Base-by-base conservation (phyloP, 1,284 basidiomycete genomes). In the Neolentinus lepideus region DNA sequence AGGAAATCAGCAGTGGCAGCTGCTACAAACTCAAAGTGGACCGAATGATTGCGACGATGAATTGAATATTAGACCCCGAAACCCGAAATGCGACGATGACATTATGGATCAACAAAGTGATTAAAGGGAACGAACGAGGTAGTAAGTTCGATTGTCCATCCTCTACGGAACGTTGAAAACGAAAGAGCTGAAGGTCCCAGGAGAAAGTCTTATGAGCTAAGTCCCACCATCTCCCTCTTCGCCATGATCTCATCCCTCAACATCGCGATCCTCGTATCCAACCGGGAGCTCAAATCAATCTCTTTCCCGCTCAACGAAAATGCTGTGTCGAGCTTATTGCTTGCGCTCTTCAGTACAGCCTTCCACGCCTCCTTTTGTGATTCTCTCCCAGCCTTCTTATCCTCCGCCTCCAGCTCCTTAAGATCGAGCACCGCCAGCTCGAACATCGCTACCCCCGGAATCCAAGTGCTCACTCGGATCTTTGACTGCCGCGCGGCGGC, bases 211-310 rank as follows among this genome's bases (percentile, higher is more conserved):
- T 31, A 31, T 16, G 43, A 50, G 22, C 47, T 50, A 21, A 60
- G 21, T 11, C 70, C 71, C 9, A 73, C 57, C 69, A 72, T 71
- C 63, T 71, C 77, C 65, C 70, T 76, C 75, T 88, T 89, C 59
- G 71, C 65, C 64, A 63, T 70, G 60, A 90, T 83, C 78, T 90
- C 86, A 63, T 88, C 84, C 61, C 74, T 73, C 54, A 89, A 66
- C 83, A 90, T 84, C 59, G 75, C 73, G 52, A 89, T 77, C 65
- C 88, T 69, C 64, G 78, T 85, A 58, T 88, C 88, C 59, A 90
- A 65, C 63, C 88, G 70, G 56, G 81, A 82, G 38, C 79, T 80
- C 63, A 90, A 57, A 67, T 90, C 88, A 25, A 81, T 75, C 54
- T 77, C 70, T 60, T 73, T 80, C 53, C 79, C 74, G 46, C 80